Conservation (phyloP, 225 moss, liverwort and hornwort species). For the Polytrichum commune region DNA sequence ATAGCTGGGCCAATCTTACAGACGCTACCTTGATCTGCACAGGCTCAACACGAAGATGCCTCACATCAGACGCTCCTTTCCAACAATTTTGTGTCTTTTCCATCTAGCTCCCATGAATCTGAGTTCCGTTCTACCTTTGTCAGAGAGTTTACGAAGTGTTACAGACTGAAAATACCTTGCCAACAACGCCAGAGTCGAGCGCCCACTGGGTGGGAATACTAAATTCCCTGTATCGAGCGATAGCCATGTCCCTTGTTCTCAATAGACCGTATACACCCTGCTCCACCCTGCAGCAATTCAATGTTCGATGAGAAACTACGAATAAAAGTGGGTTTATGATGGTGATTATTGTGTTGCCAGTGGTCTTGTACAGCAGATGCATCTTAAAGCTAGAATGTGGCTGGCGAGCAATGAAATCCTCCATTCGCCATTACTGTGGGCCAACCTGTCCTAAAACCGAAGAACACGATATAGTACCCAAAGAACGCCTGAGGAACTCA, state of each 20-base stretch:
- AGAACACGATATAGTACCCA: too few relatives aligned
- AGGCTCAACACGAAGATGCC: neutral
- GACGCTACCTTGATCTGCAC: constrained; percentile 79
- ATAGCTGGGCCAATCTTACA: constrained; percentile 77
- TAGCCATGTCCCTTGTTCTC: constrained; percentile 82
- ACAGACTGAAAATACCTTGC: constrained; percentile 46
- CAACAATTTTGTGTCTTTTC: constrained; percentile 24
- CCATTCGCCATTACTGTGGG: too few relatives aligned
- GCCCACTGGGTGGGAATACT: constrained; percentile 71
- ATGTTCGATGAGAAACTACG: neutral
- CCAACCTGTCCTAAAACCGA: too few relatives aligned
- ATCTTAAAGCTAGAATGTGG: too few relatives aligned
- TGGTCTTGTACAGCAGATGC: too few relatives aligned
- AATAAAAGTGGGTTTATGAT: neutral
- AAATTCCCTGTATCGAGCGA: constrained; percentile 76
- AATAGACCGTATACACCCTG: constrained; percentile 78
- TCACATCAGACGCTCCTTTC: constrained; percentile 48
- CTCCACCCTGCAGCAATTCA: constrained; percentile 56
- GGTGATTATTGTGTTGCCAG: too few relatives aligned
- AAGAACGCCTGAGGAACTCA: too few relatives aligned
- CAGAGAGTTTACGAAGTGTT: too few relatives aligned
- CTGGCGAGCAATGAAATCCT: too few relatives aligned
- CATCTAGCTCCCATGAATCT: too few relatives aligned
- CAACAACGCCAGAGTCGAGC: constrained; percentile 70
- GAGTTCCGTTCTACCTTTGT: too few relatives aligned